Percentiles rank a stretch among this genome's conserved stretches.
Conservation (phyloP, 306 rosid species). For the Echinosophora koreensis region DNA sequence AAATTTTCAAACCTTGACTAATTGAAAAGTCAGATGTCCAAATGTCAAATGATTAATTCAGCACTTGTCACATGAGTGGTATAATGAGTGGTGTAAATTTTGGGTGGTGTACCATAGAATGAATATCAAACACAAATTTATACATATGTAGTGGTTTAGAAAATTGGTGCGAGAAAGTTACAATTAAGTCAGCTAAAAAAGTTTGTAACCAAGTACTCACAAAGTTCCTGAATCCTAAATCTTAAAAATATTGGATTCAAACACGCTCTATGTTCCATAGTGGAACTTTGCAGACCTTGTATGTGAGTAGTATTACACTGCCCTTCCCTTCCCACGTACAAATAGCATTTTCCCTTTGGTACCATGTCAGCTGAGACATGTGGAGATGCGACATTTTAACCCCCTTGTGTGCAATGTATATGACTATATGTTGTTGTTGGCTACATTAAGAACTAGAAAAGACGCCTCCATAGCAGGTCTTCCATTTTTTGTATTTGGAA, state of each 20-base stretch:
- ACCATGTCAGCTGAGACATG: neutral
- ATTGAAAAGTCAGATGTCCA: no score
- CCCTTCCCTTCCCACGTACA: constrained; percentile 1
- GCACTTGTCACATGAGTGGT: no score
- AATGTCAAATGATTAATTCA: no score
- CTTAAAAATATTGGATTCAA: constrained; percentile 2
- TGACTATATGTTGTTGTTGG: neutral
- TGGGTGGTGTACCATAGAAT: no score
- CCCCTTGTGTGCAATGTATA: constrained; percentile 4
- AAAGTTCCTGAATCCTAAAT: no score
- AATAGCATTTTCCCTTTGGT: constrained; percentile 35
- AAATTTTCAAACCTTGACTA: no score
- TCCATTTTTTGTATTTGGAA: constrained; percentile 33
- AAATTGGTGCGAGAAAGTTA: no score
- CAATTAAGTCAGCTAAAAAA: no score
- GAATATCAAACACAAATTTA: no score
- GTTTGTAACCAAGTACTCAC: no score
- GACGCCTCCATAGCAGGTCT: constrained; percentile 46
- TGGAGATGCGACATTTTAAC: constrained; percentile 42
- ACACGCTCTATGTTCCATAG: neutral
- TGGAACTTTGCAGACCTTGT: constrained; percentile 30
- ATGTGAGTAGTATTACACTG: constrained; percentile 1
- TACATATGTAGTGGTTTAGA: no score
- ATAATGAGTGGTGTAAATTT: no score
- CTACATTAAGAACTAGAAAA: constrained; percentile 26